Evolutionary conservation across 352 stramenopile species (phyloP).

Genomic region (Phytophthora fragariae): DNA sequence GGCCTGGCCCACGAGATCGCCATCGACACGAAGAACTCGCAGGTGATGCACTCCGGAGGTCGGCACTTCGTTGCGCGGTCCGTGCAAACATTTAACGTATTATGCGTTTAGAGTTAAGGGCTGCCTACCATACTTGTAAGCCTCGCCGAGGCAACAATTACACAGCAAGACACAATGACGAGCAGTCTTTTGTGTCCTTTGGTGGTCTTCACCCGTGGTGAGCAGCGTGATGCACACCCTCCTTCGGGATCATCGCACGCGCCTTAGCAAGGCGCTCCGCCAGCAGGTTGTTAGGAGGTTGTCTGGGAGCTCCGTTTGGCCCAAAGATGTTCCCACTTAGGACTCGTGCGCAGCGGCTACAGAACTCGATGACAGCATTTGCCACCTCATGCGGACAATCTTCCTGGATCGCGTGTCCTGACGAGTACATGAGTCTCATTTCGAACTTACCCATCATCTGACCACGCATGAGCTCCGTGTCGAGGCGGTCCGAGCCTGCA

Average conservation of each 20-base stretch:
- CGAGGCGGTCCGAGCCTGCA: constrained; percentile 78
- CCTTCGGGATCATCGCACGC: constrained; percentile 65
- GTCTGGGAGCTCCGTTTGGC: constrained; percentile 30
- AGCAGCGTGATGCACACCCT: constrained; percentile 26
- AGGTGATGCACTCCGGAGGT: constrained; percentile 38
- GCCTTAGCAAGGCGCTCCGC: constrained; percentile 66
- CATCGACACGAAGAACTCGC: constrained; percentile 54
- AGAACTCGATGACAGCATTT: constrained; percentile 73
- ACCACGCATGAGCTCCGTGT: constrained; percentile 87
- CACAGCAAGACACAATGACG: constrained; percentile 28
- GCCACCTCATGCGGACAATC: constrained; percentile 83
- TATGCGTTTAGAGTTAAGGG: constrained; percentile 40
- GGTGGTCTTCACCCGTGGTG: constrained; percentile 17
- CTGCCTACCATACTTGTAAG: constrained; percentile 32
- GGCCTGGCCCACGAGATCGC: constrained; percentile 61
- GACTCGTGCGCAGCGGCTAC: constrained; percentile 54
- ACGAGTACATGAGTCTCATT: constrained; percentile 85
- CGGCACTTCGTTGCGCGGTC: constrained; percentile 58
- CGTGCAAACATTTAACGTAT: constrained; percentile 45
- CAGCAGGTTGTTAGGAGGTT: constrained; percentile 48
- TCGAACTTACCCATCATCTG: constrained; percentile 95
- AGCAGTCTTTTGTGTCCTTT: constrained; percentile 10
- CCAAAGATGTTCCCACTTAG: constrained; percentile 49
- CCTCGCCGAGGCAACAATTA: constrained; percentile 26
- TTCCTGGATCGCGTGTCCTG: constrained; percentile 91